phyloP scores from a whole-genome alignment of 371 early-diverging fungal genomes.

The Mortierella sp. region DNA sequence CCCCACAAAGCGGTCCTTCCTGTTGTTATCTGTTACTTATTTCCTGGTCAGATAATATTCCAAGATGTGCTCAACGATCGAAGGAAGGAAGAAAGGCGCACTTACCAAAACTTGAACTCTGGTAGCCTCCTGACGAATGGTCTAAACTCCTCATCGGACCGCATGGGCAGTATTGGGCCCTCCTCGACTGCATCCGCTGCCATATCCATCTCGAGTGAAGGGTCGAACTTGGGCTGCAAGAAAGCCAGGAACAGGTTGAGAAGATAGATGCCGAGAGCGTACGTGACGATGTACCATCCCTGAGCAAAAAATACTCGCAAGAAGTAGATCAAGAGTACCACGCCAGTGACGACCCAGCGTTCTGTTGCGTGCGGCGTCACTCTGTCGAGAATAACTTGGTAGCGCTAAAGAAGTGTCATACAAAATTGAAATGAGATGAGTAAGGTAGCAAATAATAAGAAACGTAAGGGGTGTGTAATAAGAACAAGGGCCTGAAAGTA shows the following conservation, averaged over 20 bases:
- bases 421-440: neutral
- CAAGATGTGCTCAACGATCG: conserved; percentile 19
- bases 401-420: conserved; percentile 57
- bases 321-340: conserved; percentile 80
- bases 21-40: neutral
- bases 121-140: conserved; percentile 99
- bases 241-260: conserved; percentile 96
- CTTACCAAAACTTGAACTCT: conserved; percentile 99
- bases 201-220: conserved; percentile 84
- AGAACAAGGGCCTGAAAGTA: neutral
- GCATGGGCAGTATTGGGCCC: conserved; percentile 82
- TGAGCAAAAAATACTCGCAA: conserved; percentile 86
- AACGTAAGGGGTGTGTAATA: neutral
- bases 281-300: conserved; percentile 97
- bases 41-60: neutral
- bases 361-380: conserved; percentile 80
- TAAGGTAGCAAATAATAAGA: neutral
- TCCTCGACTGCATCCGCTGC: conserved; percentile 82
- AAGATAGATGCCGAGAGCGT: conserved; percentile 93
- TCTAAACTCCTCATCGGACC: conserved; percentile 96
- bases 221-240: conserved; percentile 96
- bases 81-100: conserved; percentile 9
- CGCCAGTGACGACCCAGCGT: conserved; percentile 84
- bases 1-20: neutral
- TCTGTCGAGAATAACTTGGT: conserved; percentile 84